These are phyloP conservation scores for Daldinia caldariorum DNA, from an alignment of 495 filamentous ascomycete species.

Conservation along the genomic window DNA sequence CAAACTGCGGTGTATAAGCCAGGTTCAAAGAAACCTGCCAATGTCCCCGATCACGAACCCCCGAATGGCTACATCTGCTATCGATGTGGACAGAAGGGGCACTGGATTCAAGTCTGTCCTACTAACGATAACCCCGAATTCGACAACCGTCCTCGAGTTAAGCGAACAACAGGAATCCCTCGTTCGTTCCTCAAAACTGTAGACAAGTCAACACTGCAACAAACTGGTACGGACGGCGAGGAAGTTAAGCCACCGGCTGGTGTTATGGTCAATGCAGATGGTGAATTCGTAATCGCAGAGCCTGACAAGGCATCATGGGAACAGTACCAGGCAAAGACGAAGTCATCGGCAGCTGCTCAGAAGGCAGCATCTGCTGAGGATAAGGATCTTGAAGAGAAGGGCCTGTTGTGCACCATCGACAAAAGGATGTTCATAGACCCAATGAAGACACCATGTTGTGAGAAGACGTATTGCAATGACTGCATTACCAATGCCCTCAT, in stretches of 20 bases:
- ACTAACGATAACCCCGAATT: constrained; percentile 97
- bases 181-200: constrained; percentile 91
- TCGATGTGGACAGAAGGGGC: constrained; percentile 96
- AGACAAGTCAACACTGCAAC: constrained; percentile 80
- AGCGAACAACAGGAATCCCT: constrained; percentile 95
- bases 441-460: constrained; percentile 97
- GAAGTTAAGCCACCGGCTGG: constrained; percentile 80
- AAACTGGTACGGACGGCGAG: constrained; percentile 77
- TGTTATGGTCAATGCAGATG: constrained; percentile 96
- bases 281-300: constrained; percentile 94
- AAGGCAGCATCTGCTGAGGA: constrained; percentile 73
- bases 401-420: constrained; percentile 93
- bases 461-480: constrained; percentile 97
- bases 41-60: constrained; percentile 88
- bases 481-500: constrained; percentile 98
- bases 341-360: constrained; percentile 81
- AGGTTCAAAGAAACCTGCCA: constrained; percentile 69
- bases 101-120: constrained; percentile 97
- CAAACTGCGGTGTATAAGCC: constrained; percentile 64
- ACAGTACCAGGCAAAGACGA: constrained; percentile 91
- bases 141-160: constrained; percentile 88
- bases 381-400: constrained; percentile 82
- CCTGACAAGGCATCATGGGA: constrained; percentile 96
- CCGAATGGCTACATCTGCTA: constrained; percentile 96
- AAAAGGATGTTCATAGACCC: constrained; percentile 96